Base-by-base conservation (phyloP, 257 asterid species). In the Buddleja alternifolia region DNA sequence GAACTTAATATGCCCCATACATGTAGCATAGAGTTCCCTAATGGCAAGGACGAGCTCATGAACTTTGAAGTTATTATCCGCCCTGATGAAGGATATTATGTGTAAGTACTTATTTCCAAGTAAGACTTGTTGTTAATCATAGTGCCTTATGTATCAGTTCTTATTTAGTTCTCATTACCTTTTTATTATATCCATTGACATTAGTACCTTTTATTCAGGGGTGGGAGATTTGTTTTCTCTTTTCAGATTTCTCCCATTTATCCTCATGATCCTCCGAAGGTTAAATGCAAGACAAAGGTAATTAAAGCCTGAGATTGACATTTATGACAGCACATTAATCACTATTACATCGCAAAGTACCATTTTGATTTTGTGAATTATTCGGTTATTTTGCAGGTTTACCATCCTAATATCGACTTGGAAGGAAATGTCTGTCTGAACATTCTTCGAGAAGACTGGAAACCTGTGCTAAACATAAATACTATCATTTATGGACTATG, bases 391-490 rank as follows among this genome's bases (percentile, higher is more conserved):
- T 76, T 64, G 32, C 87, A 93, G 97, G 96, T 93, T 19, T 93
- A 90, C 82, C 99, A 93, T 81, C 99, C 97, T 58, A 93, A 93
- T 66, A 93, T 93, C 24, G 99, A 93, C 80, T 73, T 90, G 72
- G 99, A 93, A 73, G 99, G 99, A 75, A 93, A 90, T 76, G 97
- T 93, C 45, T 93, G 99, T 82, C 85, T 93, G 56, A 93, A 93
- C 89, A 93, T 93, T 84, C 99, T 93, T 60, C 90, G 99, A 19
- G 99, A 93, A 77, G 99, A 93, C 77, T 93, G 99, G 99, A 93
- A 93, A 73, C 99, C 99, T 2, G 97, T 93, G 75, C 85, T 93
- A 45, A 93, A 78, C 93, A 90, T 93, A 71, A 93, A 89, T 81
- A 90, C 97, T 12, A 82, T 93, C 21, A 87, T 93, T 23, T 93